Base-by-base conservation (phyloP, 2,329 filamentous ascomycete genomes). In the Fusarium nelsonii region DNA sequence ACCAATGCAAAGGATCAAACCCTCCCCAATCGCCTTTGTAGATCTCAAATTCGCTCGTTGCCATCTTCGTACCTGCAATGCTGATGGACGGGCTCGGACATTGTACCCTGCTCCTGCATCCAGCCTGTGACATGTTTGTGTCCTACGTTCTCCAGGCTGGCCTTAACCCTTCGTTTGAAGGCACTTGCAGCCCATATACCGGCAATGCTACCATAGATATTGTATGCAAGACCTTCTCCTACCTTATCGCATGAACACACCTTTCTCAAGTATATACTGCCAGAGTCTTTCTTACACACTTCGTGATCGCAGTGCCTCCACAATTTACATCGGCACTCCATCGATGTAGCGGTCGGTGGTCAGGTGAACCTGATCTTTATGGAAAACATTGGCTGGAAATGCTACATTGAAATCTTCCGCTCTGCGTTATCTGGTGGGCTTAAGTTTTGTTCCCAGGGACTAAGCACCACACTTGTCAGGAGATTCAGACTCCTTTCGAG, bases 321-420 rank as follows among this genome's bases (percentile, higher is more conserved):
- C 58, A 8, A 72, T 73, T 65, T 69, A 74, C 15, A 26, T 74
- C 30, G 58, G 65, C 7, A 73, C 65, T 73, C 70, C 14, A 48
- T 64, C 0, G 60, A 55, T 6, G 41, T 77, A 14, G 76, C 73
- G 2, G 77, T 82, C 43, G 80, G 79, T 20, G 79, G 80, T 58
- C 80, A 80, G 43, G 77, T 80, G 45, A 82, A 81, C 49, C 81
- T 81, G 0, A 78, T 83, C 7, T 80, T 78, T 0, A 76, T 83
- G 52, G 63, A 73, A 2, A 73, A 63, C 0, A 78, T 83, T 12
- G 72, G 65, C 0, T 83, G 81, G 79, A 79, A 75, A 48, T 82
- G 82, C 59, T 83, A 80, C 45, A 76, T 79, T 39, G 74, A 82
- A 11, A 82, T 79, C 51, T 80, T 37, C 41, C 82, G 18, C 69